Conservation (phyloP, 2,329 filamentous ascomycete species). For the Rhynchosporium agropyri region DNA sequence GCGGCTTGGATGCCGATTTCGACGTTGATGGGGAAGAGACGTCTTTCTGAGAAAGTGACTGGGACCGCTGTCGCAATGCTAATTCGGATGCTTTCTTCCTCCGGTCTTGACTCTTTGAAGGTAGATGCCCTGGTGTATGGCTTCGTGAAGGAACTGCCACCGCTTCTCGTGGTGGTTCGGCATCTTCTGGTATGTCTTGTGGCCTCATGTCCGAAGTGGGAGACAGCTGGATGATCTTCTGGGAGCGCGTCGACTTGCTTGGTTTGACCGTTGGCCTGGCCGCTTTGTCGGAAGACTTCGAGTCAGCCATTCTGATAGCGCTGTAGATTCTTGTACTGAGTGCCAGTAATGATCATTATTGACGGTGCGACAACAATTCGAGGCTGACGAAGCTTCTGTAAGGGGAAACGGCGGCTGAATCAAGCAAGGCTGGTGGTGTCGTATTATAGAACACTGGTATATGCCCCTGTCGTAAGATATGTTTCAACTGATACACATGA, state of each 20-base stretch:
- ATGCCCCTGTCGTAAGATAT: conserved; percentile 20
- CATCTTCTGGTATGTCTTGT: conserved; percentile 44
- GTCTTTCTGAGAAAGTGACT: conserved; percentile 41
- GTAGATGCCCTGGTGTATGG: conserved; percentile 64
- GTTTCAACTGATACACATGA: conserved; percentile 28
- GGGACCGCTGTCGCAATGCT: conserved; percentile 41
- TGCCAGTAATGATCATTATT: conserved; percentile 34
- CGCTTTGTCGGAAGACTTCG: conserved; percentile 39
- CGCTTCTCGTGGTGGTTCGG: conserved; percentile 44
- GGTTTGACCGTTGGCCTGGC: conserved; percentile 44
- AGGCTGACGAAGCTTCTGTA: conserved; percentile 3
- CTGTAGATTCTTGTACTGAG: conserved; percentile 30
- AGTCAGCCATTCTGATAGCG: conserved; percentile 43
- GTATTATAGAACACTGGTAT: conserved; percentile 1
- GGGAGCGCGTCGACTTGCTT: conserved; percentile 53
- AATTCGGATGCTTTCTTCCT: conserved; percentile 39
- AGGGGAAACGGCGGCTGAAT: conserved; percentile 4
- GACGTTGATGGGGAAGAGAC: conserved; percentile 33
- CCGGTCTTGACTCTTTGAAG: conserved; percentile 55
- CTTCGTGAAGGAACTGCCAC: conserved; percentile 50
- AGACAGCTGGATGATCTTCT: conserved; percentile 52
- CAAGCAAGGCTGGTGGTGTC: conserved; percentile 5
- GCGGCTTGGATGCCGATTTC: conserved; percentile 31
- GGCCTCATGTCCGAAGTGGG: conserved; percentile 42
- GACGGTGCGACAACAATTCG: conserved; percentile 28